Evolutionary conservation across 2,329 filamentous ascomycete species (phyloP).

Genomic region (Apiospora hydei): DNA sequence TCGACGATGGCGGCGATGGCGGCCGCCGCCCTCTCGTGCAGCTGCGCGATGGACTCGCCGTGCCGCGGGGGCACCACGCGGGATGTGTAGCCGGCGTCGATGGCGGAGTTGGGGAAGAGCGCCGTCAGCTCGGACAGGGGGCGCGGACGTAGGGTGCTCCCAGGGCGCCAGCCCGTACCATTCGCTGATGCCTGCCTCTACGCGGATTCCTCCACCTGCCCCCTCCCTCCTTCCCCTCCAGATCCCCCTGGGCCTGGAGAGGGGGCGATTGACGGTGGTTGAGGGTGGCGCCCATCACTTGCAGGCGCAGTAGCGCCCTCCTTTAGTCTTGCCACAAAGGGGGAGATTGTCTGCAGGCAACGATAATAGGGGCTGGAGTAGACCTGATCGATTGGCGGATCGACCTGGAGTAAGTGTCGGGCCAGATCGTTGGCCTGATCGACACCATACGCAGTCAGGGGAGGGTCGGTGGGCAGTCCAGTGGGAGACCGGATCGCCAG

Average conservation of each 20-base stretch:
- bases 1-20: conserved; percentile 74
- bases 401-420: conserved; percentile 64
- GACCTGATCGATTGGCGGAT: conserved; percentile 75
- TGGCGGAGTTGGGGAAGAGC: conserved; percentile 68
- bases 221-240: too few species aligned
- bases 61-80: conserved; percentile 72
- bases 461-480: conserved; percentile 85
- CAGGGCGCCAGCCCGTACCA: conserved; percentile 92
- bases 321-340: conserved; percentile 62
- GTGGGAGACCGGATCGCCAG: conserved; percentile 81
- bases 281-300: neutral
- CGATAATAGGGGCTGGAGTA: conserved; percentile 90
- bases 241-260: neutral
- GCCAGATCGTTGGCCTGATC: conserved; percentile 82
- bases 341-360: conserved; percentile 83
- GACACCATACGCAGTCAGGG: conserved; percentile 86
- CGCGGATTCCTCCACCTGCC: conserved; percentile 49
- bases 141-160: conserved; percentile 81
- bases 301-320: conserved; percentile 23
- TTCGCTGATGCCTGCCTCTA: conserved; percentile 73
- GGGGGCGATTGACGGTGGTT: neutral
- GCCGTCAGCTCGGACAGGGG: conserved; percentile 64
- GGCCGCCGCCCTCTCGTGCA: conserved; percentile 81
- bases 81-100: conserved; percentile 65
- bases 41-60: conserved; percentile 80